phyloP scores from a whole-genome alignment of 305 asterid genomes.

The Coffea humblotiana region DNA sequence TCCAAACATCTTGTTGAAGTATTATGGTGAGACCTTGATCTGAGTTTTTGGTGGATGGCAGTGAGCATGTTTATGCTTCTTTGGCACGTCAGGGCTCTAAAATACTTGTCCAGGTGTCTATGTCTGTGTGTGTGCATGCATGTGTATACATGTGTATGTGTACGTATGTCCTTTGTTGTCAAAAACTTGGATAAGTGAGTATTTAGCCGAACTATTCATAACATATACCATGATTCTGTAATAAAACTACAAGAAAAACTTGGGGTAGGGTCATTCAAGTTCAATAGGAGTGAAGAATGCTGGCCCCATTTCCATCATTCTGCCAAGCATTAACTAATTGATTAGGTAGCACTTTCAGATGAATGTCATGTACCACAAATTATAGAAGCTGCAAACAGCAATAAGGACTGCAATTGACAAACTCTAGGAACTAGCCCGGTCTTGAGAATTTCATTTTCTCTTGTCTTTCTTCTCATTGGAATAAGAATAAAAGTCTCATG shows the following conservation, averaged over 20 bases:
- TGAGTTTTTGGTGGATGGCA: neutral
- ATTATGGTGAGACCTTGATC: conserved; percentile 57
- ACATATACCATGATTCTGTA: neutral
- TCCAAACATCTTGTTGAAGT: conserved; percentile 70
- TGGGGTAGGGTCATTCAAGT: neutral
- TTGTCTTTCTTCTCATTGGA: neutral
- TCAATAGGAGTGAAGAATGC: neutral
- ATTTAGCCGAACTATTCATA: neutral
- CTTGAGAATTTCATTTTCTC: neutral
- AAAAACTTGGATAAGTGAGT: neutral
- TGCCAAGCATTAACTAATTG: neutral
- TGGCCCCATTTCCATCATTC: neutral
- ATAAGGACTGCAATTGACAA: neutral
- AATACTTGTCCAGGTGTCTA: neutral
- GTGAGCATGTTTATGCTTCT: neutral
- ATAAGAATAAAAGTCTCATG: neutral
- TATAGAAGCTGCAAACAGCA: neutral
- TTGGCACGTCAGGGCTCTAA: neutral
- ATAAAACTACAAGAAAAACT: neutral
- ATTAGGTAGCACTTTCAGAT: neutral
- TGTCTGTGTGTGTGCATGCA: too few relatives aligned
- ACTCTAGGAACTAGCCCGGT: neutral
- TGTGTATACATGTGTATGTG: too few relatives aligned
- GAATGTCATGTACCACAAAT: neutral
- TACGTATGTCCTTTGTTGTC: too few relatives aligned